Evolutionary conservation across 208 protist species (phyloP), one percentile per base, ranked within the genome.

Genomic region (Leishmania gerbilli): DNA sequence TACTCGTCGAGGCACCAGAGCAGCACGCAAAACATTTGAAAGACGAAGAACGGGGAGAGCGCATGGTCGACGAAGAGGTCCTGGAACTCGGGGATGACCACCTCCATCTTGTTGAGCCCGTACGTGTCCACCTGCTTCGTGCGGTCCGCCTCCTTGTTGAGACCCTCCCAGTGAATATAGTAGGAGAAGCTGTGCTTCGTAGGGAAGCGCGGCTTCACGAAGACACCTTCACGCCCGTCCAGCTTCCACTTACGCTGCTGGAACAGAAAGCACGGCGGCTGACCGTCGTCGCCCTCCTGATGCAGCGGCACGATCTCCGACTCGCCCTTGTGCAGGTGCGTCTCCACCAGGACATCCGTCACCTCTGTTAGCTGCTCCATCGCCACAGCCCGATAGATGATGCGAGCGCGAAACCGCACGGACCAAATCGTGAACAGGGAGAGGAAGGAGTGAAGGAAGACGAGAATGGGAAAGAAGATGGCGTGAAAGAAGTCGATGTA

Each of bases 31-130:
- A 99, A 99, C 91, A 99, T 97, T 90, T 99, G 99, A 81, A 99
- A 99, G 2, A 99, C 97, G 85, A 99, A 99, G 89, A 99, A 99
- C 21, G 99, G 99, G 8, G 98, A 95, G 31, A 99, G 83, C 40
- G 96, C 95, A 85, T 99, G 99, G 81, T 99, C 98, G 49, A 97
- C 93, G 68, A 99, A 98, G 65, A 99, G 91, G 69, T 95, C 93
- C 42, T 93, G 84, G 80, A 99, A 99, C 55, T 95, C 89, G n/a
- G 98, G 98, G 58, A 99, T 90, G n/a, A 96, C 92, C 51, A 99
- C 97, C 65, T 95, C 91, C 91, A 99, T 99, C 74, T 90, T 89
- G 87, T 98, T 98, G 17, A 86, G 58, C 47, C 96, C 96, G 83
- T 92, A 98, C 24, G 72, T 87, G 77, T 97, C 93, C 77, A 93